phyloP scores from a whole-genome alignment of 2,329 filamentous ascomycete species.

The Seiridium unicorne region DNA sequence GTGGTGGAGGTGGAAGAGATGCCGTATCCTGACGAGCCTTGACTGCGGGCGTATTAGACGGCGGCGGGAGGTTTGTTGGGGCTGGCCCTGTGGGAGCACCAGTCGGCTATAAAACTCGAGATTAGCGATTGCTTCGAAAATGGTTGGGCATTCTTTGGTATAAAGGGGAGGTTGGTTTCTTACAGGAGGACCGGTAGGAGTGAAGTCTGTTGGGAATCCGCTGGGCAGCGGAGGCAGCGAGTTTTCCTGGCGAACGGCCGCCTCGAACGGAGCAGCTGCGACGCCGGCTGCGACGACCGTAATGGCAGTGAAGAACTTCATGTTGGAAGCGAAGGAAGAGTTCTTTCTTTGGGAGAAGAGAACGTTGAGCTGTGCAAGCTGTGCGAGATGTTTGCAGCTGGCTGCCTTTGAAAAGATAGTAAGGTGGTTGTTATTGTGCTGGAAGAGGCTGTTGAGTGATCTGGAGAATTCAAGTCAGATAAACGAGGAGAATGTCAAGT shows the following conservation, averaged over 20 bases:
- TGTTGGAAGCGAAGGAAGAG: background rate
- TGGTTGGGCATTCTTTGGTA: background rate
- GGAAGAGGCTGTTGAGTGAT: background rate
- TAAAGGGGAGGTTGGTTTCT: background rate
- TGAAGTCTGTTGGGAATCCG: background rate
- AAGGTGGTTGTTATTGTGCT: background rate
- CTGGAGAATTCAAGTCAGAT: background rate
- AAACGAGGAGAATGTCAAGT: background rate
- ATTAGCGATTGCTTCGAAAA: background rate
- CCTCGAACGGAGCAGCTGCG: background rate
- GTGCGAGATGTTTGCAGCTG: background rate
- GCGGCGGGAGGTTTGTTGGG: background rate
- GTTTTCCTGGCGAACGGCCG: background rate
- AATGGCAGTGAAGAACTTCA: constrained; percentile 1
- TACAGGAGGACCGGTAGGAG: background rate
- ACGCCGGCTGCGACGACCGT: background rate
- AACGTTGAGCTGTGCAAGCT: background rate
- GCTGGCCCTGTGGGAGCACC: background rate
- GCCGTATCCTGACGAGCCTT: background rate
- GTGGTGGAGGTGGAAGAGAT: background rate
- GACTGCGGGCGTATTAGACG: background rate
- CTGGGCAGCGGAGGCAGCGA: background rate
- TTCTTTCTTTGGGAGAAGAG: background rate
- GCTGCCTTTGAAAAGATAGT: background rate
- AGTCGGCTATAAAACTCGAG: background rate